Base-by-base conservation (phyloP, 2,329 filamentous ascomycete species). In the Anisogramma anomala region DNA sequence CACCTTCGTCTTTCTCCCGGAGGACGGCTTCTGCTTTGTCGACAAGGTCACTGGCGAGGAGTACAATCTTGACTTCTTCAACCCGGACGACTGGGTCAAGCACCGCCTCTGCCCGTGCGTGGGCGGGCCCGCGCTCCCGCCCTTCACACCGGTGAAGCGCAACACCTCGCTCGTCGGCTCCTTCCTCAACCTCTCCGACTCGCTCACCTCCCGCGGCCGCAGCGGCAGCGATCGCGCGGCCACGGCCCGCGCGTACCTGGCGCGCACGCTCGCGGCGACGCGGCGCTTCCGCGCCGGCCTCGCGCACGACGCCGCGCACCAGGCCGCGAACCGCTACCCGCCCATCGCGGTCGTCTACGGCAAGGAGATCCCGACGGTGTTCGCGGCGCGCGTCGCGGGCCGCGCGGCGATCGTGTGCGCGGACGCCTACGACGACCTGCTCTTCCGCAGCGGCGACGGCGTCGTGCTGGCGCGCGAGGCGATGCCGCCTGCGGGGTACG, bases 401-500 rank as follows among this genome's bases (percentile, higher is more conserved):
- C 68, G 72, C 3, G 86, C 89, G 40, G 78, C 72, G 0, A 94
- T 95, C 50, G 73, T 77, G 36, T 76, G 77, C 46, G 66, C 76
- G 0, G 85, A 93, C 58, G 80, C 77, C 1, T 95, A 94, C 57
- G 86, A 94, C 49, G 81, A 93, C 51, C 68, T 96, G 2, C 74
- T 85, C 0, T 95, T 95, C 62, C 82, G 83, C 1, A 81, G 80
- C 17, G 87, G 88, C 2, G 88, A 96, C 56, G 89, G 88, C 0
- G 88, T 96, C 0, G 86, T 89, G 41, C 70, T 95, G 6, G 84
- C 88, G 0, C 77, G 77, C 37, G 84, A 89, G 47, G 83, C 87
- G 0, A 89, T 93, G 84, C 61, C 93, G 32, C 88, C 88, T 0
- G 64, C 74, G 2, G 87, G 87, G 0, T 95, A 94, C 56, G 69